Evolutionary conservation across 1,284 basidiomycete genomes (phyloP), one percentile per base, ranked within the genome.

Genomic region (Cystobasidium pallidum): DNA sequence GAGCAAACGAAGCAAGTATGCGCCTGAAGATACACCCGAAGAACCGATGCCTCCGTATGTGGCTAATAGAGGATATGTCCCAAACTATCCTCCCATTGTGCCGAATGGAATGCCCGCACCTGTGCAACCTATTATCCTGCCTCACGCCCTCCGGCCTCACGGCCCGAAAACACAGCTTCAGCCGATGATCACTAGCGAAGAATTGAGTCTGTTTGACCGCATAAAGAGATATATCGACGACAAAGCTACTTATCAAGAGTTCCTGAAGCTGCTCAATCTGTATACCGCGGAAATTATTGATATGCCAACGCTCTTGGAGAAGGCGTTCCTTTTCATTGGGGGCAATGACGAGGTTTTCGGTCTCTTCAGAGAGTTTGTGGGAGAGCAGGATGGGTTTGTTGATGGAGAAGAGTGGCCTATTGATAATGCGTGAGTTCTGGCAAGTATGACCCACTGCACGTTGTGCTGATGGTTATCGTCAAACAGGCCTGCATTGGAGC

Each of bases 271-370:
- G 70, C 87, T 97, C 79, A 98, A 98, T 80, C 85, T 98, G 1
- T 99, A 95, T 81, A 91, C 92, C 1, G 92, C 97, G 80, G 92
- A 94, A 78, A 89, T 91, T 78, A 94, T 99, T 78, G 91, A 96
- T 79, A 84, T 89, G 67, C 88, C 88, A 78, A 89, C 88, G 2
- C 86, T 99, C 34, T 85, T 99, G 45, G 88, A 92, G 74, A 86
- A 89, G 54, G 89, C 91, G 15, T 85, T 88, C 70, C 84, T 87
- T 30, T 96, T 96, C 82, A 85, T 98, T 70, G 84, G 84, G 21
- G 87, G 88, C 55, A 87, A 90, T 36, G 88, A 88, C 4, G 91
- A 94, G 43, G 84, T 98, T 70, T 87, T 94, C 82, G 80, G 83
- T 1, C 89, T 92, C 78, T 97, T 99, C 84, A 94, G 92, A 80